Evolutionary conservation across 257 asterid species (phyloP), one percentile per base, ranked within the genome.

Genomic region (Nyctanthes arbortristis): DNA sequence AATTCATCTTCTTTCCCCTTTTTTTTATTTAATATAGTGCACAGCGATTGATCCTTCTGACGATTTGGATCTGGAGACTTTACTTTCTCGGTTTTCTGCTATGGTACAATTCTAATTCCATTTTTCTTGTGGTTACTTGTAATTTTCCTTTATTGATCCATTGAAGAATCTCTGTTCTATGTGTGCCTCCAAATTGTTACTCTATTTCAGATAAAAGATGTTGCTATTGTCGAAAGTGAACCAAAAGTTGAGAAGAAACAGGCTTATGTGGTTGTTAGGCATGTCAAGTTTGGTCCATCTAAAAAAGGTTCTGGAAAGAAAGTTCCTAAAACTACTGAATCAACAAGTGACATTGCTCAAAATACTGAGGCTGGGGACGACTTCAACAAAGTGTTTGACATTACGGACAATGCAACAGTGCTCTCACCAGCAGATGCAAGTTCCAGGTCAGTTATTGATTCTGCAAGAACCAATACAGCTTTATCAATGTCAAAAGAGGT

Each of bases 211-310:
- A 83, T 91, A 20, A 82, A 84, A 79, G 99, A 89, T 69, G 69
- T 85, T 73, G 84, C 93, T 7, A 14, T 77, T 54, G 57, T 70
- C 58, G 99, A 93, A 83, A 69, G 84, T 79, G 82, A 69, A 31
- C 87, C 87, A 14, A 73, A 70, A 70, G 83, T 78, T 36, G 95
- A 89, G 75, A 83, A 80, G 56, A 81, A 85, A 71, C 89, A 86
- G 82, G 94, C 91, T 18, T 91, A 61, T 66, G 24, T 87, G 13
- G 72, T 93, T 40, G 81, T 85, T 32, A 83, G 99, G 81, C 99
- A 93, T 70, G 45, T 77, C 72, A 93, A 89, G 79, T 89, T 79
- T 61, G 97, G 99, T 10, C 87, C 87, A 39, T 18, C 75, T 32
- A 91, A 85, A 71, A 84, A 77, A 58, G 85, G 91, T 14, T 69